Evolutionary conservation across 768 basidiomycete species (phyloP).

Genomic region (Mycena vitilis): DNA sequence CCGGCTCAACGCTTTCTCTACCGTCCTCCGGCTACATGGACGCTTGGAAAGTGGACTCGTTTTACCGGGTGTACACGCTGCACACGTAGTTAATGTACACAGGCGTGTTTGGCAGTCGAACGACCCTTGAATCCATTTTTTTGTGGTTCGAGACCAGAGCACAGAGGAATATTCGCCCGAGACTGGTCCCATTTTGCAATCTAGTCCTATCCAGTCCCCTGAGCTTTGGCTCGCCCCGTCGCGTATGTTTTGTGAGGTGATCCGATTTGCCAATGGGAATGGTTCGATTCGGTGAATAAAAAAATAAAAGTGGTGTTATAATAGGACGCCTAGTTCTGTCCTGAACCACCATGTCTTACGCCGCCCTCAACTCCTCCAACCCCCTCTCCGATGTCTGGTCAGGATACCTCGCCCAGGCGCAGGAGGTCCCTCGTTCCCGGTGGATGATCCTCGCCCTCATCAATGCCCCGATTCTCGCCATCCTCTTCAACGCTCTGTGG

Average conservation of each 20-base stretch:
- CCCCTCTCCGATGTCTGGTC: constrained; percentile 57
- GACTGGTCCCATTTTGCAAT: too few species aligned
- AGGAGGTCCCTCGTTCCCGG: constrained; percentile 52
- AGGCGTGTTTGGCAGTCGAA: background rate
- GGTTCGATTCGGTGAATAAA: constrained; percentile 17
- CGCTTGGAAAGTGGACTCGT: background rate
- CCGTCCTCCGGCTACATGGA: background rate
- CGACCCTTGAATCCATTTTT: background rate
- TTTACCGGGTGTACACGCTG: background rate
- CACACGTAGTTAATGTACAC: too few species aligned
- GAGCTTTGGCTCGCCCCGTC: background rate
- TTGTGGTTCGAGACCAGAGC: background rate
- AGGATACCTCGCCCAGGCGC: constrained; percentile 55
- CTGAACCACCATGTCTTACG: constrained; percentile 49
- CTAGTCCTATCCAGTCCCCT: too few species aligned
- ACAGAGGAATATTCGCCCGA: too few species aligned
- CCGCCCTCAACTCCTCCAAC: constrained; percentile 51
- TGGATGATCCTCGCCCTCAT: constrained; percentile 62
- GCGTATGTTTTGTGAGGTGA: constrained; percentile 1
- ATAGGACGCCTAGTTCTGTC: constrained; percentile 3
- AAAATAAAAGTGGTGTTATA: background rate
- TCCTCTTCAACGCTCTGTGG: constrained; percentile 79
- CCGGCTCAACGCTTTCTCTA: background rate
- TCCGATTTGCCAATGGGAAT: constrained; percentile 21
- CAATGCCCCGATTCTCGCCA: constrained; percentile 74